These are phyloP conservation scores for Peltaster fructicola DNA, from an alignment of 2,329 filamentous ascomycete genomes.

Conservation along the genomic window DNA sequence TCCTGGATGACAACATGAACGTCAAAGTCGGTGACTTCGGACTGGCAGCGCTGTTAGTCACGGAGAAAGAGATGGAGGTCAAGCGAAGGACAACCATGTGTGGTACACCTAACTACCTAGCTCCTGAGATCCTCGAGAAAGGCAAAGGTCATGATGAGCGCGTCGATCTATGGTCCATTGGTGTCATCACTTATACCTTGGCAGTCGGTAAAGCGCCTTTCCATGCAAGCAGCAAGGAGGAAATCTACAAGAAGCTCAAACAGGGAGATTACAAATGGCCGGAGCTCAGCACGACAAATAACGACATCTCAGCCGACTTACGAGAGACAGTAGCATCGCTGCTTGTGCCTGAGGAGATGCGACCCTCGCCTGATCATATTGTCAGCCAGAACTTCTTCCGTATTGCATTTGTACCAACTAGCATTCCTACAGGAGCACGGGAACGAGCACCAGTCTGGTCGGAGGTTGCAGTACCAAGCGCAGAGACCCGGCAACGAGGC, in stretches of 20 bases:
- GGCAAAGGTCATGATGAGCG: conserved; percentile 93
- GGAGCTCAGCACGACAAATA: conserved; percentile 43
- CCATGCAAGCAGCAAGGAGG: conserved; percentile 75
- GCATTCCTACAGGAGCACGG: conserved; percentile 28
- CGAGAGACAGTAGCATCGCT: conserved; percentile 63
- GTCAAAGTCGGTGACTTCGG: conserved; percentile 97
- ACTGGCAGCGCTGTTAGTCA: conserved; percentile 76
- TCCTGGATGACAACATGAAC: conserved; percentile 87
- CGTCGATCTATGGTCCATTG: conserved; percentile 95
- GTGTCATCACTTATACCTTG: conserved; percentile 97
- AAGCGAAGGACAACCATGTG: conserved; percentile 78
- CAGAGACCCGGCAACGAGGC: conserved; percentile 26
- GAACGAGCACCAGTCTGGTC: conserved; percentile 30
- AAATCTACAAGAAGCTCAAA: conserved; percentile 57
- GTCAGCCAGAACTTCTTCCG: conserved; percentile 68
- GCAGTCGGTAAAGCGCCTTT: conserved; percentile 93
- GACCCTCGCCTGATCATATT: conserved; percentile 60
- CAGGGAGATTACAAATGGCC: conserved; percentile 69
- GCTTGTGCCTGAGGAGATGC: conserved; percentile 55
- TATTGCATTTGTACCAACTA: conserved; percentile 51
- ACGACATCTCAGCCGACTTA: conserved; percentile 55
- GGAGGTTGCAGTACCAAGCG: conserved; percentile 25
- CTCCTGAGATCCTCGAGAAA: conserved; percentile 88
- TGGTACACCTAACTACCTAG: conserved; percentile 95
- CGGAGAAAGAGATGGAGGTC: conserved; percentile 73